Conservation (phyloP, 768 basidiomycete genomes). For the Amanita pallidorosea region DNA sequence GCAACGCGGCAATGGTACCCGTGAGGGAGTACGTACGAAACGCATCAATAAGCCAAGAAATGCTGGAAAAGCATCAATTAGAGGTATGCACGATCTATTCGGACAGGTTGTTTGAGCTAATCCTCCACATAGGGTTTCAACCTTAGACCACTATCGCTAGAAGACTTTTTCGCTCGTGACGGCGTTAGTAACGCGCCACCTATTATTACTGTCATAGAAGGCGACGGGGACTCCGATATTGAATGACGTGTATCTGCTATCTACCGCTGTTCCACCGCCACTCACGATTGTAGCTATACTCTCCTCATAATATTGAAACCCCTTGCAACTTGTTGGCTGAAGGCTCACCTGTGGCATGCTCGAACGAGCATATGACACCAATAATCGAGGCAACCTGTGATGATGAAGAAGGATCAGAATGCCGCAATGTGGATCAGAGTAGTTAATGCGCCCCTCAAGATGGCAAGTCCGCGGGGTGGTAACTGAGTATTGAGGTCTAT, state of each 20-base stretch:
- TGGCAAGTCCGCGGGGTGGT: no score
- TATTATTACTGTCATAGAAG: constrained; percentile 12
- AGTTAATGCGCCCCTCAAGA: no score
- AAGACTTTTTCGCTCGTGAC: constrained; percentile 53
- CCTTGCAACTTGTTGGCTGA: constrained; percentile 9
- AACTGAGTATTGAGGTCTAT: no score
- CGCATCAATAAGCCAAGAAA: constrained; percentile 29
- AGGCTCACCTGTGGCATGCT: background rate
- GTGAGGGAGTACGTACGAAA: constrained; percentile 73
- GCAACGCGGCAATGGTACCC: constrained; percentile 90
- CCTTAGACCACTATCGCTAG: constrained; percentile 58
- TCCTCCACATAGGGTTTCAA: constrained; percentile 52
- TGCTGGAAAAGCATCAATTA: constrained; percentile 37
- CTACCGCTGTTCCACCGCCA: constrained; percentile 13
- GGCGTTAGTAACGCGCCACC: constrained; percentile 27
- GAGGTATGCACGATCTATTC: constrained; percentile 19
- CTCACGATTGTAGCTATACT: background rate
- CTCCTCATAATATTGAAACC: constrained; percentile 25
- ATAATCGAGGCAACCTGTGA: no score
- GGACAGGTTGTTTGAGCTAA: background rate
- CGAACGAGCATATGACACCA: background rate
- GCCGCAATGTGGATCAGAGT: no score
- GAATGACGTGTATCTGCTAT: constrained; percentile 2
- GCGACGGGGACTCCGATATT: constrained; percentile 12
- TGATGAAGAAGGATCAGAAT: no score